Conservation (phyloP, 768 basidiomycete species). For the Candolleomyces efflorescens region DNA sequence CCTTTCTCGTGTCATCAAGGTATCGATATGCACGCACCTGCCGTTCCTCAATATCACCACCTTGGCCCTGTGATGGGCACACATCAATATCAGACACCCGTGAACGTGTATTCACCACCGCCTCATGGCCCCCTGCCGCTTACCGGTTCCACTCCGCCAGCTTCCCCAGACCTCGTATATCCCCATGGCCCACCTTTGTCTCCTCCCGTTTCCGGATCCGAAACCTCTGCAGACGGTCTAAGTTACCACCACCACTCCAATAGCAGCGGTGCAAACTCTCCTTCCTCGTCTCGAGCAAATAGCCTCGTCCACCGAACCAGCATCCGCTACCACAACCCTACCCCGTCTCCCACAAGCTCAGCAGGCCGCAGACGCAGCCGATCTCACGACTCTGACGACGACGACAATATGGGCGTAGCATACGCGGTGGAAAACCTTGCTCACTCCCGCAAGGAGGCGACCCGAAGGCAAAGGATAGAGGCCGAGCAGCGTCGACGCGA, state of each 20-base stretch:
- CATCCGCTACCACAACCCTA: slow-evolving; percentile 76
- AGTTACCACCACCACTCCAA: slow-evolving; percentile 79
- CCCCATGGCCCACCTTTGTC: slow-evolving; percentile 63
- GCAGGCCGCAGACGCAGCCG: slow-evolving; percentile 64
- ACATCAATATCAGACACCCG: slow-evolving; percentile 53
- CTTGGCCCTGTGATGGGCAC: slow-evolving; percentile 64
- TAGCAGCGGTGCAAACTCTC: slow-evolving; percentile 73
- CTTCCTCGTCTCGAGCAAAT: slow-evolving; percentile 71
- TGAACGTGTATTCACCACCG: slow-evolving; percentile 55
- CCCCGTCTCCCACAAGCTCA: slow-evolving; percentile 76
- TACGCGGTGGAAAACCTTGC: slow-evolving; percentile 64
- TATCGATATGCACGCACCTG: slow-evolving; percentile 62
- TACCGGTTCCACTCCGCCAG: slow-evolving; percentile 69
- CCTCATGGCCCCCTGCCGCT: slow-evolving; percentile 69
- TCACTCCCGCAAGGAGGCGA: slow-evolving; percentile 78
- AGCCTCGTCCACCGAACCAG: slow-evolving; percentile 68
- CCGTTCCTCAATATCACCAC: slow-evolving; percentile 44
- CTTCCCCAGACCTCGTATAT: slow-evolving; percentile 62
- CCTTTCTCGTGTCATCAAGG: slow-evolving; percentile 49
- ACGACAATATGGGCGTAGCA: slow-evolving; percentile 64
- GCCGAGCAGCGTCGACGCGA: slow-evolving; percentile 88
- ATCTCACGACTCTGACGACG: slow-evolving; percentile 77
- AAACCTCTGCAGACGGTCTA: slow-evolving; percentile 82
- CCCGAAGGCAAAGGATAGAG: slow-evolving; percentile 79
- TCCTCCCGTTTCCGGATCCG: slow-evolving; percentile 85